Evolutionary conservation across 805 yeast species (phyloP).

Genomic region (Suhomyces sp.): DNA sequence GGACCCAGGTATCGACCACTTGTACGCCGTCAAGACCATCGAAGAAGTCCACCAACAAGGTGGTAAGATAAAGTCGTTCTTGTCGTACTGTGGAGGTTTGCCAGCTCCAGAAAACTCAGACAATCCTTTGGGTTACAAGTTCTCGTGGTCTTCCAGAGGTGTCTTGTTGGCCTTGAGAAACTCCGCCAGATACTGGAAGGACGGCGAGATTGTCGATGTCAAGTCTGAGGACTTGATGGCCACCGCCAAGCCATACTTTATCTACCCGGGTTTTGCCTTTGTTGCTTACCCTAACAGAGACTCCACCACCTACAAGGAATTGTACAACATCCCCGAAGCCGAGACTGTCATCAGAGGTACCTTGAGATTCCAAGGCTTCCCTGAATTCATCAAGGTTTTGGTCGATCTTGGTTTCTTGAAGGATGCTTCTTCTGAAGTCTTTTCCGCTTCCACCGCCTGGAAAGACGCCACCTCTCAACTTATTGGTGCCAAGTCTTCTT

Average conservation of each 20-base stretch:
- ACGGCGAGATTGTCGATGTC: constrained; percentile 78
- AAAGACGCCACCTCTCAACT: constrained; percentile 77
- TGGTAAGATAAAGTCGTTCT: constrained; percentile 91
- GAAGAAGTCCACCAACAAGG: constrained; percentile 90
- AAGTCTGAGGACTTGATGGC: constrained; percentile 91
- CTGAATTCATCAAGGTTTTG: constrained; percentile 91
- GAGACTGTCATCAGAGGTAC: constrained; percentile 97
- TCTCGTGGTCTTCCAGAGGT: constrained; percentile 99
- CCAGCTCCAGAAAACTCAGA: constrained; percentile 98
- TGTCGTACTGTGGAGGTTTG: constrained; percentile 97
- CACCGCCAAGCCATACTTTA: constrained; percentile 89
- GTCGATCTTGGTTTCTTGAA: constrained; percentile 91
- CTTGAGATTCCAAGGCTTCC: constrained; percentile 97
- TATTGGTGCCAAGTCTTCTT: constrained; percentile 67
- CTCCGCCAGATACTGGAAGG: constrained; percentile 83
- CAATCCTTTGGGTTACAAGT: constrained; percentile 97
- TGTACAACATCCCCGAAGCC: constrained; percentile 95
- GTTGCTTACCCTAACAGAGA: constrained; percentile 98
- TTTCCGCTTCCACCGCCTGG: constrained; percentile 70
- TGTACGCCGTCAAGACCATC: constrained; percentile 96
- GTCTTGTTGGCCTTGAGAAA: constrained; percentile 94
- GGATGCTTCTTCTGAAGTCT: constrained; percentile 64
- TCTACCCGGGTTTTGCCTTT: constrained; percentile 92
- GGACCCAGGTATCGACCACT: constrained; percentile 98
- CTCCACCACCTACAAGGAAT: constrained; percentile 88